phyloP scores from a whole-genome alignment of 73 alveolate species.

The Paramecium primaurelia region DNA sequence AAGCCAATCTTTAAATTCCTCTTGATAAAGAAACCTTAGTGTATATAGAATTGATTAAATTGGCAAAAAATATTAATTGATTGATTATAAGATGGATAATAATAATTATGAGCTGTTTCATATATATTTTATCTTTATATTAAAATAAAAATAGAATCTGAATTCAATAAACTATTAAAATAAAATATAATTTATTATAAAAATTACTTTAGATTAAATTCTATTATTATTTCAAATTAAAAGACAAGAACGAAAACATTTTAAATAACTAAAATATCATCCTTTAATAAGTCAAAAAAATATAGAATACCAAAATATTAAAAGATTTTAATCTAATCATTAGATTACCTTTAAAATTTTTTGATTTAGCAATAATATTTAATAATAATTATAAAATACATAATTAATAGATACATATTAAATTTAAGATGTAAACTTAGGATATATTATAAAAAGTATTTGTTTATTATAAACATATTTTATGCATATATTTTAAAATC shows the following conservation, averaged over 20 bases:
- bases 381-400: too few relatives aligned
- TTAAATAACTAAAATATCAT: neutral
- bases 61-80: neutral
- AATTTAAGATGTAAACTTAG: neutral
- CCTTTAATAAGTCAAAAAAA: neutral
- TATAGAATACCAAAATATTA: too few relatives aligned
- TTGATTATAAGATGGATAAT: neutral
- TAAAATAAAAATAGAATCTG: neutral
- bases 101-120: neutral
- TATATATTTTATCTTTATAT: neutral
- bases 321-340: too few relatives aligned
- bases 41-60: slow-evolving; percentile 33
- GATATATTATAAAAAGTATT: neutral
- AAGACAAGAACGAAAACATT: neutral
- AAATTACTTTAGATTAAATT: too few relatives aligned
- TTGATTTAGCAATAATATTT: too few relatives aligned
- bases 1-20: neutral
- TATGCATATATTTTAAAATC: neutral
- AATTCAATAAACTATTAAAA: neutral
- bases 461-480: neutral
- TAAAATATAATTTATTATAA: too few relatives aligned
- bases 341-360: too few relatives aligned
- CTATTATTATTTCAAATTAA: neutral
- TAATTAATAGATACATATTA: neutral
- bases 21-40: neutral